Conservation (phyloP, 1,284 basidiomycete genomes). For the Trametes sp. region DNA sequence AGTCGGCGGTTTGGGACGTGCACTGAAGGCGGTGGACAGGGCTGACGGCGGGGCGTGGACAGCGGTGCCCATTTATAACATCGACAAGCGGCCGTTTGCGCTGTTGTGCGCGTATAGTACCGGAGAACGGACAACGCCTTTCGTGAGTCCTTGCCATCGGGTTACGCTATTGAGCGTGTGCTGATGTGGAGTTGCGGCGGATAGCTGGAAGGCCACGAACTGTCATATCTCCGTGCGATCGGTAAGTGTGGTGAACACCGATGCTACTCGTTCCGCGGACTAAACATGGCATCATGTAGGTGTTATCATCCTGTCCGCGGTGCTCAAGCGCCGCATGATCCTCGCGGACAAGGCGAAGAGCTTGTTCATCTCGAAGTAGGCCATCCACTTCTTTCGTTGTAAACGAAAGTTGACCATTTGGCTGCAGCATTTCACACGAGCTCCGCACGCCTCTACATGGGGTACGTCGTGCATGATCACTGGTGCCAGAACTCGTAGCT, state of each 20-base stretch:
- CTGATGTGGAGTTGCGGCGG: slow-evolving; percentile 1
- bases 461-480: slow-evolving; percentile 47
- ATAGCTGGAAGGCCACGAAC: slow-evolving; percentile 89
- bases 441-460: slow-evolving; percentile 90
- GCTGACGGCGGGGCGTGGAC: not conserved
- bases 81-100: slow-evolving; percentile 94
- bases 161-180: not conserved
- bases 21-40: not conserved
- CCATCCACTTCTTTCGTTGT: slow-evolving; percentile 10
- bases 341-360: slow-evolving; percentile 94
- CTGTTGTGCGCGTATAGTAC: slow-evolving; percentile 92
- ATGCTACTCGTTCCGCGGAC: not conserved
- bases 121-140: slow-evolving; percentile 79
- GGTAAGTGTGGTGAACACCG: slow-evolving; percentile 50
- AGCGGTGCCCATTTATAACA: slow-evolving; percentile 93
- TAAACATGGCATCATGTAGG: slow-evolving; percentile 50
- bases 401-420: slow-evolving; percentile 24
- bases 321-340: slow-evolving; percentile 92
- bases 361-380: slow-evolving; percentile 89
- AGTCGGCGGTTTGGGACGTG: slow-evolving; percentile 37
- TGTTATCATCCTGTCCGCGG: slow-evolving; percentile 94
- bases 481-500: not conserved
- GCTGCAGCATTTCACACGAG: slow-evolving; percentile 89
- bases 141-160: slow-evolving; percentile 55
- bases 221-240: slow-evolving; percentile 91